These are phyloP conservation scores for Mycothermus thermophilus DNA, from an alignment of 495 filamentous ascomycete species.

Conservation along the genomic window DNA sequence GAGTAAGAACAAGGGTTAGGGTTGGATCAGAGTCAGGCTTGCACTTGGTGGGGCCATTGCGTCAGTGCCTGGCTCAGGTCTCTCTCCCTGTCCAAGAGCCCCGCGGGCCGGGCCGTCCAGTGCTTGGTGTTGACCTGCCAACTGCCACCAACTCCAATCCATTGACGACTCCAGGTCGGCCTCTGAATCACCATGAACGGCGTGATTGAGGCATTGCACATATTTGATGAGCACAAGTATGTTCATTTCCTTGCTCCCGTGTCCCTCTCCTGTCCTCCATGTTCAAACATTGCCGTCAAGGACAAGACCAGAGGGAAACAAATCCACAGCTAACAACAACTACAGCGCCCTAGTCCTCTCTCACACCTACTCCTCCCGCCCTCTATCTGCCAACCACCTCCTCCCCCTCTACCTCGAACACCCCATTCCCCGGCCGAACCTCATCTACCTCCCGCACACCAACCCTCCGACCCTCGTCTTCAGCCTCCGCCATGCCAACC, in stretches of 20 bases:
- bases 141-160: neutral
- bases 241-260: constrained; percentile 2
- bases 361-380: constrained; percentile 51
- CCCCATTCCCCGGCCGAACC: constrained; percentile 65
- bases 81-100: constrained; percentile 1
- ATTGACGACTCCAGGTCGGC: neutral
- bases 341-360: constrained; percentile 36
- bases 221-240: constrained; percentile 87
- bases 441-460: constrained; percentile 69
- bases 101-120: constrained; percentile 1
- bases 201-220: constrained; percentile 88
- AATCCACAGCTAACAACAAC: neutral
- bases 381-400: constrained; percentile 60
- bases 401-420: constrained; percentile 81
- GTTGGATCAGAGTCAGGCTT: neutral
- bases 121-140: too few relatives aligned
- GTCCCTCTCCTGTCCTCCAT: too few relatives aligned
- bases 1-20: too few relatives aligned
- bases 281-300: too few relatives aligned
- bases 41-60: constrained; percentile 8
- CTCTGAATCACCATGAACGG: constrained; percentile 47
- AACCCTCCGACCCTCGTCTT: constrained; percentile 82
- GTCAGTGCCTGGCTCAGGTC: too few relatives aligned
- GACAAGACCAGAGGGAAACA: too few relatives aligned
- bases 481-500: constrained; percentile 70